Percentiles rank a stretch among this genome's conserved stretches.
phyloP scores from a whole-genome alignment of 164 flowering plant species.

The Houttuynia cordata region DNA sequence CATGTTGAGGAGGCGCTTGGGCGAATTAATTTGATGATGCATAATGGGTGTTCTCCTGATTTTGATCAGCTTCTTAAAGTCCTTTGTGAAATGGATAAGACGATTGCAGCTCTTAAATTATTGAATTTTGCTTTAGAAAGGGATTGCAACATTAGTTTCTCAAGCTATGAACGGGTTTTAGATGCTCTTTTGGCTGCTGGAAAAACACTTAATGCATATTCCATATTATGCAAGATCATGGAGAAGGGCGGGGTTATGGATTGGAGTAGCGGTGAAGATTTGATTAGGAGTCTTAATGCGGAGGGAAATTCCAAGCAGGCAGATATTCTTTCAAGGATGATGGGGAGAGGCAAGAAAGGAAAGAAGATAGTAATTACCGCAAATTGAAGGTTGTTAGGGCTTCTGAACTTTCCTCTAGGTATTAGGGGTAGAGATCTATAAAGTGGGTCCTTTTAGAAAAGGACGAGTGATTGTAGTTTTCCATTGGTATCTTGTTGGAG shows the following conservation, averaged over 20 bases:
- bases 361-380: slow-evolving; percentile 27
- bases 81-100: slow-evolving; percentile 69
- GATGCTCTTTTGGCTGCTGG: slow-evolving; percentile 68
- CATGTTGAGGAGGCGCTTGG: slow-evolving; percentile 97
- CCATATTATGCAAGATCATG: slow-evolving; percentile 64
- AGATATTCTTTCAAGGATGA: slow-evolving; percentile 78
- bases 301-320: slow-evolving; percentile 96
- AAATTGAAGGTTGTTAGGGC: not conserved
- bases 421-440: too few species aligned
- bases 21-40: slow-evolving; percentile 54
- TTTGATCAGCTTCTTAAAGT: slow-evolving; percentile 48
- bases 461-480: too few species aligned
- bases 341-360: slow-evolving; percentile 36
- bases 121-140: slow-evolving; percentile 71
- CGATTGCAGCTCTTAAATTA: slow-evolving; percentile 72
- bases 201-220: slow-evolving; percentile 88
- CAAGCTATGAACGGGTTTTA: slow-evolving; percentile 76
- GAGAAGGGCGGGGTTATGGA: slow-evolving; percentile 60
- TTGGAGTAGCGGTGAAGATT: slow-evolving; percentile 42
- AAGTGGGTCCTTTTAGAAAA: too few species aligned
- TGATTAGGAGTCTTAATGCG: slow-evolving; percentile 63
- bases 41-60: slow-evolving; percentile 38
- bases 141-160: slow-evolving; percentile 44
- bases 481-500: too few species aligned
- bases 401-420: too few species aligned